Conservation (phyloP, 1,284 basidiomycete genomes). For the Cryptococcus hybrid region DNA sequence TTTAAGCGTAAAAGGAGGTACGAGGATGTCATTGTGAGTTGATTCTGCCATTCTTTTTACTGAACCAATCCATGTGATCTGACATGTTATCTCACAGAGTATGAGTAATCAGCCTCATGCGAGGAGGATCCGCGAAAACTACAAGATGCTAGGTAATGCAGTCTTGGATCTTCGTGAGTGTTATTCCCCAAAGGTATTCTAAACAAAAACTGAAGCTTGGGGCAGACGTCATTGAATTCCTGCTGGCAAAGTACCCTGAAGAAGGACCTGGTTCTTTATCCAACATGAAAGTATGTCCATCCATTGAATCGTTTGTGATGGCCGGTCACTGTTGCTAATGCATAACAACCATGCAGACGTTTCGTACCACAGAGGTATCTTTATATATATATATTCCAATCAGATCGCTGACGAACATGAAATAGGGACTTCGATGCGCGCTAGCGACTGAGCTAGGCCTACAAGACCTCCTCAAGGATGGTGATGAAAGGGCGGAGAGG, state of each 20-base stretch:
- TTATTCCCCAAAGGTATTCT: conserved; percentile 18
- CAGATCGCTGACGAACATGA: too few species aligned
- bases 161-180: conserved; percentile 28
- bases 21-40: conserved; percentile 19
- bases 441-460: conserved; percentile 9
- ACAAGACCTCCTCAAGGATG: conserved; percentile 9
- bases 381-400: background rate
- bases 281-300: conserved; percentile 21
- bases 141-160: conserved; percentile 31
- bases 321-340: conserved; percentile 20
- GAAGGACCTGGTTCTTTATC: conserved; percentile 23
- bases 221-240: conserved; percentile 21
- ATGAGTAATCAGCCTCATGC: background rate
- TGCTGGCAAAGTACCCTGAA: conserved; percentile 19
- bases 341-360: background rate
- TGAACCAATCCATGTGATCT: too few species aligned
- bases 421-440: conserved; percentile 3
- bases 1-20: conserved; percentile 21
- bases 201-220: conserved; percentile 7
- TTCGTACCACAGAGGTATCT: background rate
- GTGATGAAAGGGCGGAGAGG: conserved; percentile 1
- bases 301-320: background rate
- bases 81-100: too few species aligned
- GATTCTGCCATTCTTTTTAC: conserved; percentile 1
- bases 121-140: conserved; percentile 16